phyloP scores from a whole-genome alignment of 768 basidiomycete species.

The Mycena sanguinolenta region DNA sequence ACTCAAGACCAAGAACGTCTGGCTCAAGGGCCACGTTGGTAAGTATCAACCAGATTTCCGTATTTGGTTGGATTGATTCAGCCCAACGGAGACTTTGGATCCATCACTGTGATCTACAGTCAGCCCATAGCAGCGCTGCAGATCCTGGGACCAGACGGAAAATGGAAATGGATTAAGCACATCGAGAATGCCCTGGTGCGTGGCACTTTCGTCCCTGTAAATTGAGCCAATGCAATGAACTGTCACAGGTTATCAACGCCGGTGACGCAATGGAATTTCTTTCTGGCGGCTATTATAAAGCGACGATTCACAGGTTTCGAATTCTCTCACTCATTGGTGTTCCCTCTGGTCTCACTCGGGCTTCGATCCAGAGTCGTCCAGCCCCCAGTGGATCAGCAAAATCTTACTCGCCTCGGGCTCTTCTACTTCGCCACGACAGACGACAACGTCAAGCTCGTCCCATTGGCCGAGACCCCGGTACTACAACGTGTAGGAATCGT shows the following conservation, averaged over 20 bases:
- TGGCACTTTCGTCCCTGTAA: no score
- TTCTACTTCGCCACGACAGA: conserved; percentile 61
- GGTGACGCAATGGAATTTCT: conserved; percentile 64
- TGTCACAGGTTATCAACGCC: conserved; percentile 56
- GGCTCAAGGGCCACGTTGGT: conserved; percentile 67
- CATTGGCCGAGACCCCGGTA: conserved; percentile 57
- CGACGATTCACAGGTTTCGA: conserved; percentile 54
- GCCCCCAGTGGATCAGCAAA: conserved; percentile 61
- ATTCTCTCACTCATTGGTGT: no score
- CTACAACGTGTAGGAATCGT: conserved; percentile 53
- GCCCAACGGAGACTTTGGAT: conserved; percentile 57
- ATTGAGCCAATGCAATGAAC: no score
- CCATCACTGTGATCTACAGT: conserved; percentile 58
- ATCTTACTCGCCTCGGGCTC: conserved; percentile 57
- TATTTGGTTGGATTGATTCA: neutral
- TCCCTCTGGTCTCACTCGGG: no score
- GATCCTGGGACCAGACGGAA: conserved; percentile 55
- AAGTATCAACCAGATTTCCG: neutral
- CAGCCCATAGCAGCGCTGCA: conserved; percentile 63
- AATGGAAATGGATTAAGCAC: conserved; percentile 62
- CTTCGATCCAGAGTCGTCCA: conserved; percentile 55
- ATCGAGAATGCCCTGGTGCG: conserved; percentile 60
- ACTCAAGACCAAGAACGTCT: conserved; percentile 57
- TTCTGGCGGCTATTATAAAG: conserved; percentile 61
- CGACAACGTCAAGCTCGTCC: conserved; percentile 56